Evolutionary conservation across 331 rosid genomes (phyloP).

Genomic region (Acacia concinna): DNA sequence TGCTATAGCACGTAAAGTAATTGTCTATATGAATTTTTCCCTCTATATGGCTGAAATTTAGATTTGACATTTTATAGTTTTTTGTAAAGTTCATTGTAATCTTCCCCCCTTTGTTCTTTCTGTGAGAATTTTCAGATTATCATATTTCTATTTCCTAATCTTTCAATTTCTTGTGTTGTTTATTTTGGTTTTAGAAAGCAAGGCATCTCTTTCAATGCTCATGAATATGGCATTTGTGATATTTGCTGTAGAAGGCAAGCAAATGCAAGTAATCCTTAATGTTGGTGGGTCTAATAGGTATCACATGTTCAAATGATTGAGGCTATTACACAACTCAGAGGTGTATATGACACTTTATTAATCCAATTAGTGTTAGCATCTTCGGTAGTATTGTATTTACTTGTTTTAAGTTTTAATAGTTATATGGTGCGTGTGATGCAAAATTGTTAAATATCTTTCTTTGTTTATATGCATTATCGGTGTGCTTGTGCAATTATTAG

Average conservation of each 20-base stretch:
- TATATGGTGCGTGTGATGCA: neutral
- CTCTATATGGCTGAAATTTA: neutral
- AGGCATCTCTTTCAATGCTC: slow-evolving; percentile 27
- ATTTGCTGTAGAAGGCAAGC: slow-evolving; percentile 56
- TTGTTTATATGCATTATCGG: slow-evolving; percentile 14
- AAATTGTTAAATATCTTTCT: neutral
- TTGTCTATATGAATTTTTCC: neutral
- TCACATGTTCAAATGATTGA: slow-evolving; percentile 89
- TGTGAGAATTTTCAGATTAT: slow-evolving; percentile 5
- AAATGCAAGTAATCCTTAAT: slow-evolving; percentile 66
- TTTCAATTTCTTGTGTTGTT: slow-evolving; percentile 18
- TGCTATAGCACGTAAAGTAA: neutral
- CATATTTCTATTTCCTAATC: neutral
- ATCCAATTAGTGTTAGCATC: slow-evolving; percentile 76
- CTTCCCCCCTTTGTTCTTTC: slow-evolving; percentile 2
- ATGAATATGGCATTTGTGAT: slow-evolving; percentile 28
- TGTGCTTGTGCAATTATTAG: neutral
- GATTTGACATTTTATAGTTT: neutral
- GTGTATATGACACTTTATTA: slow-evolving; percentile 56
- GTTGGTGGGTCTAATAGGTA: slow-evolving; percentile 82
- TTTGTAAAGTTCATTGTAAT: neutral
- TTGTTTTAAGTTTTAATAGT: neutral
- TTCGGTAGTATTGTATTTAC: slow-evolving; percentile 48
- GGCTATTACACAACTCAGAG: slow-evolving; percentile 71
- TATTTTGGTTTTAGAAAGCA: slow-evolving; percentile 7